A percentile compares a stretch with the other conserved stretches of the same genome.
Evolutionary conservation across 805 yeast species (phyloP).

Genomic region (Candida palmyrensis): DNA sequence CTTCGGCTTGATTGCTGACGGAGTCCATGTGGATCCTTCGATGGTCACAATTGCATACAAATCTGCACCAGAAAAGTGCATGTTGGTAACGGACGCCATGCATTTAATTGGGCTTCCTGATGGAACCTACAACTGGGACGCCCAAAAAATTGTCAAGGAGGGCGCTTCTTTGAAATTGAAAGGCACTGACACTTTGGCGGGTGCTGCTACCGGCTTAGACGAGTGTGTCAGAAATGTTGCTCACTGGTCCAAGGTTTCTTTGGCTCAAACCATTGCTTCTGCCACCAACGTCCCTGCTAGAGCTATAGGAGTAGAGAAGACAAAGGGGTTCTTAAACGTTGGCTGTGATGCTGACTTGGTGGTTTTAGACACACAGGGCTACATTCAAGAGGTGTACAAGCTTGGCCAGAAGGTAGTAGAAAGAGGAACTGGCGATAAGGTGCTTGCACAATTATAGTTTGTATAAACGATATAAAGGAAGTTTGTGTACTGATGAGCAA

Average conservation of each 20-base stretch:
- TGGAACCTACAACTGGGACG: slow-evolving; percentile 51
- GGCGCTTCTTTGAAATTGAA: slow-evolving; percentile 44
- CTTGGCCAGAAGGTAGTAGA: slow-evolving; percentile 33
- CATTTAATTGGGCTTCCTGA: slow-evolving; percentile 51
- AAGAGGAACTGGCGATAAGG: not conserved
- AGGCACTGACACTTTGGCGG: slow-evolving; percentile 57
- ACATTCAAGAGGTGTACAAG: slow-evolving; percentile 46
- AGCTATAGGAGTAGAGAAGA: slow-evolving; percentile 37
- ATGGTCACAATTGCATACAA: slow-evolving; percentile 46
- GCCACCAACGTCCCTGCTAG: slow-evolving; percentile 52
- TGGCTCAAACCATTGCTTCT: slow-evolving; percentile 51
- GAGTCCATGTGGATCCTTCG: slow-evolving; percentile 55
- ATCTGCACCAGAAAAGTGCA: slow-evolving; percentile 48
- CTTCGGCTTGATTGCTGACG: slow-evolving; percentile 54
- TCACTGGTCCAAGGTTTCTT: slow-evolving; percentile 43
- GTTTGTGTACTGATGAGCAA: too few species aligned
- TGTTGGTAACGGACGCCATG: slow-evolving; percentile 58
- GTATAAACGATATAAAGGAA: too few species aligned
- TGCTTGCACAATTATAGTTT: slow-evolving; percentile 3
- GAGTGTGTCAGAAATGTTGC: slow-evolving; percentile 46
- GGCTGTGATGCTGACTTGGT: slow-evolving; percentile 58
- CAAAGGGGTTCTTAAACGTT: slow-evolving; percentile 45
- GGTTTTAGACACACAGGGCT: slow-evolving; percentile 39
- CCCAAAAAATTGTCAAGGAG: slow-evolving; percentile 41
- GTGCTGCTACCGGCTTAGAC: slow-evolving; percentile 53